These are phyloP conservation scores for Rhizoctonia solani DNA, from an alignment of 1,284 basidiomycete species.

Conservation along the genomic window DNA sequence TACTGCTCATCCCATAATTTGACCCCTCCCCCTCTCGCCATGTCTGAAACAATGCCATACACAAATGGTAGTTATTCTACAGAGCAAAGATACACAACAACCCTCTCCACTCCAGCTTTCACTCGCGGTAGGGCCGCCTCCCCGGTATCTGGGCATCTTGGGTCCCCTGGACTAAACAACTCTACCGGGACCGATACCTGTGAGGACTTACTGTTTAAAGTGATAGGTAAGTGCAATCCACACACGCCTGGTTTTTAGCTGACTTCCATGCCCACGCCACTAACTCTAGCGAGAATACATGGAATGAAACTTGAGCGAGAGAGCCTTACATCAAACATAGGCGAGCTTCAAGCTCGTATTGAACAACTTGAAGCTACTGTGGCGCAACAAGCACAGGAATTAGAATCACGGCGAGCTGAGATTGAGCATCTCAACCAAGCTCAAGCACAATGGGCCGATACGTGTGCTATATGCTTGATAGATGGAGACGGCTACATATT, in stretches of 20 bases:
- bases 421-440: constrained; percentile 20
- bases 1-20: background rate
- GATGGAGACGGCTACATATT: constrained; percentile 30
- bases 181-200: background rate
- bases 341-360: constrained; percentile 2
- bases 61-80: background rate
- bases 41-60: constrained; percentile 11
- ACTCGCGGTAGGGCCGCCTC: background rate
- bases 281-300: constrained; percentile 6
- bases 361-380: background rate
- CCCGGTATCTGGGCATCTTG: background rate
- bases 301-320: constrained; percentile 22
- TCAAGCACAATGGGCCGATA: background rate
- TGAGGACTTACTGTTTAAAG: constrained; percentile 20
- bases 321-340: background rate
- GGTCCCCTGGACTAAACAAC: background rate
- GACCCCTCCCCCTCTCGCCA: background rate
- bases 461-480: constrained; percentile 22
- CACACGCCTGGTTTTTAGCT: background rate
- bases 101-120: background rate
- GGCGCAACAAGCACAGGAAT: background rate
- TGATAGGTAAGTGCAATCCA: constrained; percentile 5
- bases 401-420: background rate
- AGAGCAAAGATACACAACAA: background rate
- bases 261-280: background rate